Evolutionary conservation across 2,329 filamentous ascomycete genomes (phyloP).

Genomic region (Macrophomina phaseolina): DNA sequence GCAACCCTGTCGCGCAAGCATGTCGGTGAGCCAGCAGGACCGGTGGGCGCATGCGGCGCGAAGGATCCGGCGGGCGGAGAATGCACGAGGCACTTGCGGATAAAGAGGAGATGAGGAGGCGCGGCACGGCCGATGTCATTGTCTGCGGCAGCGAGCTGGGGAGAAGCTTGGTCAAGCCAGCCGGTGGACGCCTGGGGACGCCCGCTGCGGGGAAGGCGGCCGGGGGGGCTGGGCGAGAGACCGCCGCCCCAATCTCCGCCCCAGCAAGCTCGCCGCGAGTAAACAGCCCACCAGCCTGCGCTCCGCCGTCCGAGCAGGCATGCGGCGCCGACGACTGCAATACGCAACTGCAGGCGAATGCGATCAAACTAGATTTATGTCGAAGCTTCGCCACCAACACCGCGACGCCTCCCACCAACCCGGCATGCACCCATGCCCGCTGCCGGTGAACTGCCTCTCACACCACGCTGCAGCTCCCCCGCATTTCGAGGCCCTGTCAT

Average conservation of each 20-base stretch:
- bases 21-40: slow-evolving; percentile 20
- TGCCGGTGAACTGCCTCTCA: neutral
- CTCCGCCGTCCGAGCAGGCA: neutral
- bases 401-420: slow-evolving; percentile 7
- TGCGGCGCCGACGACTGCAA: too few species aligned
- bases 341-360: too few species aligned
- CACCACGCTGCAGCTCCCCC: slow-evolving; percentile 8
- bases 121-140: slow-evolving; percentile 15
- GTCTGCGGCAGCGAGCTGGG: neutral
- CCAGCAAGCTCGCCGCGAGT: slow-evolving; percentile 5
- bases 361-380: too few species aligned
- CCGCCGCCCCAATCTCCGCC: neutral
- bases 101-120: slow-evolving; percentile 7
- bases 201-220: slow-evolving; percentile 11
- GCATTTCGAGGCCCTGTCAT: slow-evolving; percentile 16
- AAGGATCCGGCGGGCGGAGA: slow-evolving; percentile 24
- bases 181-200: neutral
- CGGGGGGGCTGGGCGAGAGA: neutral
- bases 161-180: neutral
- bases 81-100: neutral
- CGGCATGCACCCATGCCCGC: neutral
- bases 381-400: too few species aligned
- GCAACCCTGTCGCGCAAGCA: slow-evolving; percentile 14
- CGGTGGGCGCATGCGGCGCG: slow-evolving; percentile 19
- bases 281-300: neutral